Evolutionary conservation across 192 early-diverging fungal species (phyloP), one percentile per base, ranked within the genome.

Genomic region (Radiomyces spectabilis): DNA sequence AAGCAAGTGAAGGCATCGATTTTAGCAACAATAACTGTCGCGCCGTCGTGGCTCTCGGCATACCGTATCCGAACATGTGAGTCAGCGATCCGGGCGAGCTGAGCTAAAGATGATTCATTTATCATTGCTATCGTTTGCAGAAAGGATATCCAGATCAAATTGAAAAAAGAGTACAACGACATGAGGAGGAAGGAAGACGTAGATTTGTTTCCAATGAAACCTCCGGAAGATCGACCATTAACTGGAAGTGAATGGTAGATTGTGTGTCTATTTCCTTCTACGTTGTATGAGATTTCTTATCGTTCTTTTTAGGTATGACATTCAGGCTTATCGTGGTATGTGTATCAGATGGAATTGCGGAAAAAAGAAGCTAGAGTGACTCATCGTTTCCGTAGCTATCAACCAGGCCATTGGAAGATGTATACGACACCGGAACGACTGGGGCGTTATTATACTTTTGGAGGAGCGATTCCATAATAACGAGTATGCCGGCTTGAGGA

Each of bases 1-100:
- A 88, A 54, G 79, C 83, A 7, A 74, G 72, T 26, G 86, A 88
- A 64, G 86, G 86, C 3, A 77, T 88, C 44, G 86, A 88, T 53
- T 88, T 88, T 61, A 78, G 71, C 13, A 82, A 88, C 59, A 54
- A 69, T 35, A 69, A 80, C 35, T 79, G 77, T 25, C 68, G 86
- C n/a, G 82, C 79, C 7, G 86, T 88, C 1, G 34, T 85, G 15
- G 63, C 83, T 0, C 68, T 78, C 29, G 81, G 86, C 6, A 77
- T 88, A 16, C 86, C 86, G 4, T 88, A 53, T 44, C 71, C 81
- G 2, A 45, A 52, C 1, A 30, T 68, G 67, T 68, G 57, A 57
- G 65, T 21, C 16, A 31, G 25, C 3, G 10, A 33, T n/a, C 9
- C 38, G 38, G 16, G 38, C 0, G 16, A 39, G 16, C 13, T 15